Evolutionary conservation across 2,329 filamentous ascomycete species (phyloP), one percentile per base, ranked within the genome.

Genomic region (Apiospora kogelbergensis): DNA sequence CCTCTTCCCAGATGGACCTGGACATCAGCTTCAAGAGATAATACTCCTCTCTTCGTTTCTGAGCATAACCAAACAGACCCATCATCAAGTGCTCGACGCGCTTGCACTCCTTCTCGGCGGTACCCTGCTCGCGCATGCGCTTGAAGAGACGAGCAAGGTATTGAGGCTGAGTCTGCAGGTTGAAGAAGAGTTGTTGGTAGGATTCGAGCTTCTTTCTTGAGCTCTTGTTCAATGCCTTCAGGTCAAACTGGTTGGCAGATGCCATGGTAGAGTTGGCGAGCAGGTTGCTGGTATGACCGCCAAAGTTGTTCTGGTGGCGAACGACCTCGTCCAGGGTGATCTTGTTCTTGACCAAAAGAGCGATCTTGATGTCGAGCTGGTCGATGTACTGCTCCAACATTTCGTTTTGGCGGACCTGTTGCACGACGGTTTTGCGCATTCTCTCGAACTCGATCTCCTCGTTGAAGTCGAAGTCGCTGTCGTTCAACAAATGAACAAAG

Each of bases 391-490:
- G 94, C 81, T 99, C 96, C 46, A 97, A 89, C 84, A 97, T 91
- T 81, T 99, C 96, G 76, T 99, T 99, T 75, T 98, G 95, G 64
- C 95, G 91, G 11, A 99, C 96, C 78, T 98, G 95, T 78, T 98
- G 95, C 7, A 99, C 95, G 20, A 99, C 96, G 4, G 93, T 97
- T 84, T 98, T 98, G 67, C 97, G 90, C 77, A 98, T 85, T 64
- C 95, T 89, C 80, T 99, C 96, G 73, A 98, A 98, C 78, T 99
- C 96, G 66, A 99, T 91, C 79, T 99, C 96, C 79, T 98, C 95
- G 78, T 99, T 97, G 81, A 99, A 99, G 78, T 99, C 96, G 76
- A 99, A 97, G 77, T 98, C 95, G 76, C 94, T 98, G 80, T 99
- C 96, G 76, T 98, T 99, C 69, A 99, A 89, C 45, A 99, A 86